phyloP scores from a whole-genome alignment of 2,329 filamentous ascomycete genomes.

The Beauveria pseudobassiana region DNA sequence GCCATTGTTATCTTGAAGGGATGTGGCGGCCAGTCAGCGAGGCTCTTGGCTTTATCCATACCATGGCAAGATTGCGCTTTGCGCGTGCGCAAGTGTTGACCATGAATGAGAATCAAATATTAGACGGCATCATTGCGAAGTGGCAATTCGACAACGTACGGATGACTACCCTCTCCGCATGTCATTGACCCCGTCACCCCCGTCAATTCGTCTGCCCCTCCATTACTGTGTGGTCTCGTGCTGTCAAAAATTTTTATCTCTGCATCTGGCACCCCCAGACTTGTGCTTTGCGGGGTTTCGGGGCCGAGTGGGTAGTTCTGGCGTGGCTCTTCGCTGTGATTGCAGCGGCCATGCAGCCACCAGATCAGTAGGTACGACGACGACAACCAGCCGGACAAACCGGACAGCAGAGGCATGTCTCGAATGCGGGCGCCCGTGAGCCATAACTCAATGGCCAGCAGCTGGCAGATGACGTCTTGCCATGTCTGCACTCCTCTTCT shows the following conservation, averaged over 20 bases:
- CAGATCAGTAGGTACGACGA: background rate
- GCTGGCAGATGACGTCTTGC: too few relatives aligned
- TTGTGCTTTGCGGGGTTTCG: background rate
- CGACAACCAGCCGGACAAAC: background rate
- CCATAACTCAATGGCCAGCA: too few relatives aligned
- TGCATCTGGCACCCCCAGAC: background rate
- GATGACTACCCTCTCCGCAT: background rate
- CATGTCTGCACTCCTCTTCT: too few relatives aligned
- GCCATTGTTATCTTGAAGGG: background rate
- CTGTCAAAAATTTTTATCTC: slow-evolving; percentile 1
- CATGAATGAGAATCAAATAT: background rate
- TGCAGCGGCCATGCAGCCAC: background rate
- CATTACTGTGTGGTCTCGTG: slow-evolving; percentile 1
- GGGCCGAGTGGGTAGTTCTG: background rate
- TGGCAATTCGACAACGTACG: background rate
- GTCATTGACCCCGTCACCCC: background rate
- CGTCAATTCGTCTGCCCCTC: background rate
- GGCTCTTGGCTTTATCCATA: too few relatives aligned
- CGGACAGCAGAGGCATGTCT: background rate
- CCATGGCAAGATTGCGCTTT: background rate
- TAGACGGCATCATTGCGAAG: background rate
- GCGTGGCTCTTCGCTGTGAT: background rate
- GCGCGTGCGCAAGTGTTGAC: background rate
- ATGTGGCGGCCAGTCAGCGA: background rate
- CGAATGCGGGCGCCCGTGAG: background rate